A percentile compares a stretch with the other conserved stretches of the same genome.
Evolutionary conservation across 1,139 yeast genomes (phyloP).

Genomic region (Chernovozyma aurita): DNA sequence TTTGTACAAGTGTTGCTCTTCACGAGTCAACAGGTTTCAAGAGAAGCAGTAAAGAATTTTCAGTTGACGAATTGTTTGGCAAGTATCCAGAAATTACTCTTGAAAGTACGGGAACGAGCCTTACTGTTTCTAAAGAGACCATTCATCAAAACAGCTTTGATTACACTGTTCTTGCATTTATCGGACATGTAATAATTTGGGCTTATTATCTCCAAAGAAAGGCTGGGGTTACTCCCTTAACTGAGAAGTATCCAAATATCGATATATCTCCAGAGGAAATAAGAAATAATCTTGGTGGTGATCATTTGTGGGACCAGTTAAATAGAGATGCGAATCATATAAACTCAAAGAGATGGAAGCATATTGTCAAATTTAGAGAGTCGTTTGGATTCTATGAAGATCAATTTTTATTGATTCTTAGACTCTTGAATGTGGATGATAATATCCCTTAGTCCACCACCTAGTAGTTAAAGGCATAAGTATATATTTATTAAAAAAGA

Average conservation of each 20-base stretch:
- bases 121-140: constrained; percentile 33
- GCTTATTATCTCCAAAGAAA: constrained; percentile 24
- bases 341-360: constrained; percentile 46
- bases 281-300: constrained; percentile 34
- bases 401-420: constrained; percentile 37
- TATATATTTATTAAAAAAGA: background rate
- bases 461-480: too few species aligned
- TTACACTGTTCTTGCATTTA: constrained; percentile 34
- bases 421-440: constrained; percentile 28
- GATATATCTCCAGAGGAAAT: constrained; percentile 16
- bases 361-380: constrained; percentile 36
- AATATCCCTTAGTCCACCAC: constrained; percentile 9
- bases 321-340: constrained; percentile 30
- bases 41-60: constrained; percentile 22
- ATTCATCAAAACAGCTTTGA: constrained; percentile 37
- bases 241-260: constrained; percentile 18
- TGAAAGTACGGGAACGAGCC: constrained; percentile 29
- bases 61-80: constrained; percentile 29
- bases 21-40: constrained; percentile 37
- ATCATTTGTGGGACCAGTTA: constrained; percentile 42
- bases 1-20: constrained; percentile 38
- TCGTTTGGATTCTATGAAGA: constrained; percentile 39
- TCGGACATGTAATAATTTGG: constrained; percentile 43
- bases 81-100: constrained; percentile 32
- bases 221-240: constrained; percentile 14